Evolutionary conservation across 345 rosid species (phyloP).

Genomic region (Heritiera fomes): DNA sequence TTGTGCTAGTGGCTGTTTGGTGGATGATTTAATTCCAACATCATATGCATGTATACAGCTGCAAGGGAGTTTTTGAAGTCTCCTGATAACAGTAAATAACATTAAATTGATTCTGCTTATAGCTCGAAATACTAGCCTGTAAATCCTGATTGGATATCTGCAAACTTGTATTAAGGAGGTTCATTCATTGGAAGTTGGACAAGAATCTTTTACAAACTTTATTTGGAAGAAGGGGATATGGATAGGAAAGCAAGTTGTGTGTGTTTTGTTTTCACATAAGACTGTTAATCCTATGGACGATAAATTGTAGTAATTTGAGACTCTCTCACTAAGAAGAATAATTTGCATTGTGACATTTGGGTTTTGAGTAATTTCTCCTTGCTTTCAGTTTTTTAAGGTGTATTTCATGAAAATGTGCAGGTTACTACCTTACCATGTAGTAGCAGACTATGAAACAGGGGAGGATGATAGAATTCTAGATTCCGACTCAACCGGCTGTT

Average conservation of each 20-base stretch:
- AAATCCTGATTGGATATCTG: not conserved
- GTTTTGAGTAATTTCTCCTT: not conserved
- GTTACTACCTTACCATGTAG: constrained; percentile 86
- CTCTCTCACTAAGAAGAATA: not conserved
- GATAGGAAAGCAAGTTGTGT: not conserved
- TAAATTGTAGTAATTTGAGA: not conserved
- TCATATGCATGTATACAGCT: not conserved
- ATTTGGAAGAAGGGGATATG: not conserved
- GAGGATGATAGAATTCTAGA: constrained; percentile 90
- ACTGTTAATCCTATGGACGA: not conserved
- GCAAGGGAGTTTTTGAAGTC: not conserved
- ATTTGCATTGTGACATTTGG: constrained; percentile 4
- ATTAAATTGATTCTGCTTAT: not conserved
- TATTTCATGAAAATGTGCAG: constrained; percentile 39
- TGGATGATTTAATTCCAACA: too few species aligned
- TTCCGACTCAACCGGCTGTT: constrained; percentile 66
- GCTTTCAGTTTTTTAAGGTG: not conserved
- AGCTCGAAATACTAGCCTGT: not conserved
- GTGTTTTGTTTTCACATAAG: not conserved
- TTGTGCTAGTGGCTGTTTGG: too few species aligned
- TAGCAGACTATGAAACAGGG: constrained; percentile 95
- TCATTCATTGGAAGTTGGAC: not conserved
- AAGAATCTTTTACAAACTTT: not conserved
- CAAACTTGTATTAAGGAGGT: not conserved
- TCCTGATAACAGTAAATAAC: not conserved